A percentile compares a stretch with the other conserved stretches of the same genome.
These are phyloP conservation scores for Cenchrus americanus DNA, from an alignment of 176 grass and related monocot species.

Conservation along the genomic window DNA sequence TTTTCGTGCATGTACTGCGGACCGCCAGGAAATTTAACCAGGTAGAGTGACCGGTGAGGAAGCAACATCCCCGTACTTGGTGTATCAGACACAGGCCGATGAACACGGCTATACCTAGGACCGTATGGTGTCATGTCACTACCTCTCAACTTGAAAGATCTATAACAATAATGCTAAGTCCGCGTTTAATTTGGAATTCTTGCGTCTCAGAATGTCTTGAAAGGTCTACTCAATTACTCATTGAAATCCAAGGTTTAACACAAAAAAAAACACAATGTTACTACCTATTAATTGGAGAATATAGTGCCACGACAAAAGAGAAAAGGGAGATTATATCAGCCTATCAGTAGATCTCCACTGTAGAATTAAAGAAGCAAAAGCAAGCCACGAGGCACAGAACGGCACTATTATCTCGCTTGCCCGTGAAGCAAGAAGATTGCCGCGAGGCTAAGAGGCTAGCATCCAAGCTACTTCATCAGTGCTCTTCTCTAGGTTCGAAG, in stretches of 20 bases:
- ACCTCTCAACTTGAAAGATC: not conserved
- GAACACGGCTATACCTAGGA: not conserved
- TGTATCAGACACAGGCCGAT: not conserved
- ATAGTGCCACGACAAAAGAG: not conserved
- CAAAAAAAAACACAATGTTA: too few species aligned
- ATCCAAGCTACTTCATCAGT: conserved; percentile 26
- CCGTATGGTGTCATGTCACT: not conserved
- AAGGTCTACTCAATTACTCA: not conserved
- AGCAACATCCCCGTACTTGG: not conserved
- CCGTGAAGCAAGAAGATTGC: conserved; percentile 40
- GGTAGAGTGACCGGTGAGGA: not conserved
- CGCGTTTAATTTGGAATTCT: not conserved
- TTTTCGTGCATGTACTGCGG: not conserved
- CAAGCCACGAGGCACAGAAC: not conserved
- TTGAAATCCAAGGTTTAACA: not conserved
- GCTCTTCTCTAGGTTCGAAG: conserved; percentile 18
- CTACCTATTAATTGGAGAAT: not conserved
- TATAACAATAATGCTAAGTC: not conserved
- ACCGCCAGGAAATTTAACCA: not conserved
- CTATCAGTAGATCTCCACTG: not conserved
- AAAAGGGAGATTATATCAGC: not conserved
- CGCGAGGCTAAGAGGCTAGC: conserved; percentile 5
- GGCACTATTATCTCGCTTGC: conserved; percentile 30
- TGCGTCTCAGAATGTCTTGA: not conserved
- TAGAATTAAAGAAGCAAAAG: not conserved